phyloP scores from a whole-genome alignment of 2,329 filamentous ascomycete genomes.

The Arthrobotrys entomopaga region DNA sequence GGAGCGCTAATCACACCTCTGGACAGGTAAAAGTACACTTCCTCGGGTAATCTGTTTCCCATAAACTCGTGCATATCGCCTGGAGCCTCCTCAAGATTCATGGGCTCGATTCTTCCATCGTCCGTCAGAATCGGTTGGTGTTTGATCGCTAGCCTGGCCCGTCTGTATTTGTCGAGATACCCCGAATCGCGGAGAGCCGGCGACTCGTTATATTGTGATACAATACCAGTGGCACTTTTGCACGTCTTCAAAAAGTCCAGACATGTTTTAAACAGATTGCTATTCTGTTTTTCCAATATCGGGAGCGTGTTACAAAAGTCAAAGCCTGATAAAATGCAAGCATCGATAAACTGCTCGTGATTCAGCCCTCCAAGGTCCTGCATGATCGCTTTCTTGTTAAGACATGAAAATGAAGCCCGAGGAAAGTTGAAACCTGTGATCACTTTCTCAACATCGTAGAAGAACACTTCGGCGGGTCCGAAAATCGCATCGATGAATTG shows the following conservation, averaged over 20 bases:
- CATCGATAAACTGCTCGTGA: conserved; percentile 81
- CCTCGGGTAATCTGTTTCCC: conserved; percentile 86
- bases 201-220: conserved; percentile 81
- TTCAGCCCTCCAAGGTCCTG: conserved; percentile 72
- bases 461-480: conserved; percentile 58
- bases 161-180: conserved; percentile 87
- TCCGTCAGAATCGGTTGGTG: conserved; percentile 85
- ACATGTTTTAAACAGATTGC: conserved; percentile 76
- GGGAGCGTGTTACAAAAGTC: conserved; percentile 83
- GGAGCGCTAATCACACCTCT: conserved; percentile 81
- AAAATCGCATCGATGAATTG: conserved; percentile 59
- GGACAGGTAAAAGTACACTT: conserved; percentile 90
- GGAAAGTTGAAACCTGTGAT: conserved; percentile 73
- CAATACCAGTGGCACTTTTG: conserved; percentile 77
- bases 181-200: conserved; percentile 75
- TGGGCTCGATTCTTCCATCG: conserved; percentile 79
- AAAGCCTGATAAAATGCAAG: conserved; percentile 82
- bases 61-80: conserved; percentile 88
- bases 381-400: conserved; percentile 75
- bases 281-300: conserved; percentile 70
- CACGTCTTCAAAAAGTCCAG: conserved; percentile 76
- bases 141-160: conserved; percentile 83
- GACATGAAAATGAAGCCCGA: conserved; percentile 71
- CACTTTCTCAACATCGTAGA: conserved; percentile 60
- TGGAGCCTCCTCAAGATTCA: conserved; percentile 78